Evolutionary conservation across 2,329 filamentous ascomycete genomes (phyloP).

Genomic region (Trichoderma koningiopsis): DNA sequence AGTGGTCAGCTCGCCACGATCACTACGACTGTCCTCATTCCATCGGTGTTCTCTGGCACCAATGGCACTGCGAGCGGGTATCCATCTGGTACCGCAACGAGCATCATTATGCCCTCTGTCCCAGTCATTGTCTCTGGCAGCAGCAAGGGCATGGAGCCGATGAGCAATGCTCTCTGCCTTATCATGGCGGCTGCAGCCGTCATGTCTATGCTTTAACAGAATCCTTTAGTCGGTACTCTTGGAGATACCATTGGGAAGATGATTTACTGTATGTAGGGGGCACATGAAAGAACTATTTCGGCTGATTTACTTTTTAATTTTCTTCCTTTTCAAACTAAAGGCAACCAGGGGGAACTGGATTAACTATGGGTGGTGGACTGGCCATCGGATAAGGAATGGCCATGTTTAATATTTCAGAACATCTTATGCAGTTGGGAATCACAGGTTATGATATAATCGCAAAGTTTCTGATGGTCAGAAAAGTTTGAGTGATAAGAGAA

Average conservation of each 20-base stretch:
- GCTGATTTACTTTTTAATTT: not conserved
- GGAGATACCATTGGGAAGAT: not conserved
- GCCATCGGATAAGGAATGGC: not conserved
- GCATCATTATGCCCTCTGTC: slow-evolving; percentile 30
- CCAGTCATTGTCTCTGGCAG: slow-evolving; percentile 37
- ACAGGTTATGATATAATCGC: not conserved
- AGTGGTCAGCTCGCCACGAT: slow-evolving; percentile 33
- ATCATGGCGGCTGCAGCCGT: slow-evolving; percentile 42
- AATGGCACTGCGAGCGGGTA: slow-evolving; percentile 35
- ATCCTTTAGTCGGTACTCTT: not conserved
- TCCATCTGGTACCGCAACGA: slow-evolving; percentile 35
- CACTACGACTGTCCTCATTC: slow-evolving; percentile 40
- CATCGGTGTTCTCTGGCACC: slow-evolving; percentile 32
- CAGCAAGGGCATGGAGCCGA: slow-evolving; percentile 38
- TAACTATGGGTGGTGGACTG: not conserved
- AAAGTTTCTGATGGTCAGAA: not conserved
- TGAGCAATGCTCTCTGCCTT: slow-evolving; percentile 38
- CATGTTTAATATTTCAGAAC: not conserved
- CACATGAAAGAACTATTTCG: not conserved
- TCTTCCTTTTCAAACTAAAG: not conserved
- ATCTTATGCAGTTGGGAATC: not conserved
- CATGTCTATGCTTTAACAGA: slow-evolving; percentile 39
- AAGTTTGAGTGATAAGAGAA: not conserved
- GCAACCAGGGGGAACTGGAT: slow-evolving; percentile 7
- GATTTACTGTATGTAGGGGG: not conserved